Evolutionary conservation across 176 grass and related monocot genomes (phyloP).

Genomic region (Typha latifolia): DNA sequence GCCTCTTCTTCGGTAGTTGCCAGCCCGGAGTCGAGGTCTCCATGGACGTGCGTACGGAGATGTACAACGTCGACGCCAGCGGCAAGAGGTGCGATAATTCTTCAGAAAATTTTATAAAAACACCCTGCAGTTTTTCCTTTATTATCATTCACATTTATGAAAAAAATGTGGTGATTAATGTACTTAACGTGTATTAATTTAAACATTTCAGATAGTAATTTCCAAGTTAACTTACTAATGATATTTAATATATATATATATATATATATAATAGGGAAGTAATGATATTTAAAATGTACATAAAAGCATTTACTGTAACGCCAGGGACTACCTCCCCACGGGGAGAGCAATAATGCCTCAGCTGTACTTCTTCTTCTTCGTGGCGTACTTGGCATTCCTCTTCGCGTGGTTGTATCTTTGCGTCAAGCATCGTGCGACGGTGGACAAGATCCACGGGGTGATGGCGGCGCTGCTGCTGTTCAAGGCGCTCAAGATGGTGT

Average conservation of each 20-base stretch:
- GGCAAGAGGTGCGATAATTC: neutral
- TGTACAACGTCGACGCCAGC: conserved; percentile 42
- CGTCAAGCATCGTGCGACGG: conserved; percentile 19
- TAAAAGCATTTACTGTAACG: neutral
- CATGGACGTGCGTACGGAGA: conserved; percentile 59
- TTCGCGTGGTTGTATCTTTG: conserved; percentile 22
- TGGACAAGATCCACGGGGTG: conserved; percentile 33
- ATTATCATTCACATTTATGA: too few species aligned
- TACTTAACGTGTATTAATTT: too few species aligned
- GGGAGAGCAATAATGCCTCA: conserved; percentile 36
- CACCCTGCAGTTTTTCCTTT: too few species aligned
- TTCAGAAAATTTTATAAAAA: too few species aligned
- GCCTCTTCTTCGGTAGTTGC: conserved; percentile 50
- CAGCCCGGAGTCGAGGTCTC: conserved; percentile 44
- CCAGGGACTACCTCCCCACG: conserved; percentile 37
- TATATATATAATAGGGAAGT: too few species aligned
- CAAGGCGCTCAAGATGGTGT: conserved; percentile 57
- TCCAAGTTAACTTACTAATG: too few species aligned
- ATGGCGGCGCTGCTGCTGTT: conserved; percentile 62
- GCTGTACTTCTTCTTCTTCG: conserved; percentile 33
- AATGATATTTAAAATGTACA: too few species aligned
- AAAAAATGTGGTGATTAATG: too few species aligned
- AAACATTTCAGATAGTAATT: too few species aligned
- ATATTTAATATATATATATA: too few species aligned
- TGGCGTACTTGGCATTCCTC: conserved; percentile 33